A percentile compares a stretch with the other conserved stretches of the same genome.
These are phyloP conservation scores for Rubroshorea leprosula DNA, from an alignment of 345 rosid genomes.

Conservation along the genomic window DNA sequence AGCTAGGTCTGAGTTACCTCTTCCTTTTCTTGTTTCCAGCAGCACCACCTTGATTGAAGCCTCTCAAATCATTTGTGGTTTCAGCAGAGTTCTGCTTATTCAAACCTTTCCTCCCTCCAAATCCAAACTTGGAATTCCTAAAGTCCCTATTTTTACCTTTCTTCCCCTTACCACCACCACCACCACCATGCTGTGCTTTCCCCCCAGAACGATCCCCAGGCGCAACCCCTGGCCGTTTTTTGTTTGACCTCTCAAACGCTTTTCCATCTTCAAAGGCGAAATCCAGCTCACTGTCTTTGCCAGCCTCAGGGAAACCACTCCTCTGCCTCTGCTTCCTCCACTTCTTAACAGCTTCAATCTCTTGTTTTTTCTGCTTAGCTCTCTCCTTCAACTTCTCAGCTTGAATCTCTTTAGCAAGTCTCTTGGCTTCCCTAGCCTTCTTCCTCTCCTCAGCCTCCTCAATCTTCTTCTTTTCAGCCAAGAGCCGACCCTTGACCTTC, in stretches of 20 bases:
- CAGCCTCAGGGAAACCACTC: slow-evolving; percentile 57
- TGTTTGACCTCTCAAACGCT: slow-evolving; percentile 50
- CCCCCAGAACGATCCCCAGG: slow-evolving; percentile 50
- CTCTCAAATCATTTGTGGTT: slow-evolving; percentile 34
- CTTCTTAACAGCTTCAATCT: slow-evolving; percentile 69
- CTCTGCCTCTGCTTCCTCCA: slow-evolving; percentile 91
- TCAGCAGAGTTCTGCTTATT: slow-evolving; percentile 66
- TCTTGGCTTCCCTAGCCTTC: slow-evolving; percentile 75
- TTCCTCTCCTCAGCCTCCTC: slow-evolving; percentile 86
- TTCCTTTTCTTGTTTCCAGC: slow-evolving; percentile 54
- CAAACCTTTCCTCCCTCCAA: slow-evolving; percentile 57
- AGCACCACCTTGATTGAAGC: slow-evolving; percentile 34
- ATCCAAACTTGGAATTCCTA: slow-evolving; percentile 54
- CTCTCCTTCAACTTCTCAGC: slow-evolving; percentile 77
- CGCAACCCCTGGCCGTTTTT: slow-evolving; percentile 57
- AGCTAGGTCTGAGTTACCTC: slow-evolving; percentile 32
- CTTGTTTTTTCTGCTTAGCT: slow-evolving; percentile 61
- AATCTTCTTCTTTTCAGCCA: slow-evolving; percentile 58
- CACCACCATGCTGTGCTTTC: slow-evolving; percentile 19
- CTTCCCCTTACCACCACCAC: slow-evolving; percentile 26
- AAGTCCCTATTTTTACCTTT: slow-evolving; percentile 33
- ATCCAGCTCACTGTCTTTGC: slow-evolving; percentile 45
- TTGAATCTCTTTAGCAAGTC: slow-evolving; percentile 67
- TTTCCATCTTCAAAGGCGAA: slow-evolving; percentile 66
- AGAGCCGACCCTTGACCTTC: slow-evolving; percentile 72